Percentiles rank a stretch among this genome's conserved stretches.
Conservation (phyloP, 768 basidiomycete species). For the Hypsizygus marmoreus region DNA sequence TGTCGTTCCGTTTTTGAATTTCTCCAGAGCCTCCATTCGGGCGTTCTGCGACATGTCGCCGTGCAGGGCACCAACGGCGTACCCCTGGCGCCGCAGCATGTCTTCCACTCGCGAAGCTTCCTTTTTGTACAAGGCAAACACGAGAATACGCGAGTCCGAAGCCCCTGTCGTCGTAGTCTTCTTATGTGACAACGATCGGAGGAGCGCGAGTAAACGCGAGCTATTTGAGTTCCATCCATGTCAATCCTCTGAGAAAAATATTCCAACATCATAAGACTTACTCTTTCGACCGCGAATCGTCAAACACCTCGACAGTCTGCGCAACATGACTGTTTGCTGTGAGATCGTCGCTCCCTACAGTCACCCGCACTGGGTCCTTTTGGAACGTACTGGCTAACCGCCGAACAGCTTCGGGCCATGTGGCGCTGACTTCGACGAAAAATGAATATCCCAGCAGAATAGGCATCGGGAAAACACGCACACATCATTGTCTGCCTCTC, state of each 20-base stretch:
- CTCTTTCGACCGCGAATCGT: conserved; percentile 86
- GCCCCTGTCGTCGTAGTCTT: conserved; percentile 54
- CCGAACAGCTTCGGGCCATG: conserved; percentile 96
- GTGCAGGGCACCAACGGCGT: conserved; percentile 80
- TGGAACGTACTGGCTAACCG: conserved; percentile 88
- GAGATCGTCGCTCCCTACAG: conserved; percentile 93
- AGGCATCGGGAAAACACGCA: conserved; percentile 41
- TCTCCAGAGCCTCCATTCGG: conserved; percentile 82
- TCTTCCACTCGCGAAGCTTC: conserved; percentile 90
- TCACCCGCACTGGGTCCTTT: conserved; percentile 81
- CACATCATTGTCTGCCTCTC: conserved; percentile 94
- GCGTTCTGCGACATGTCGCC: conserved; percentile 89
- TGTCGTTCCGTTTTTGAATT: conserved; percentile 80
- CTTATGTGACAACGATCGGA: conserved; percentile 59
- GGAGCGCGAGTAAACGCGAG: conserved; percentile 57
- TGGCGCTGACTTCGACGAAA: conserved; percentile 80
- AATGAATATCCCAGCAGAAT: conserved; percentile 3
- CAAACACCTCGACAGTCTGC: conserved; percentile 91
- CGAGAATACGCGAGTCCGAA: conserved; percentile 71
- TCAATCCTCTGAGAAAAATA: neutral
- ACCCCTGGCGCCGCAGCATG: conserved; percentile 72
- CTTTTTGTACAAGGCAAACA: conserved; percentile 98
- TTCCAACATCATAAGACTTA: conserved; percentile 40
- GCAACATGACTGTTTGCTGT: conserved; percentile 94
- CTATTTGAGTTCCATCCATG: conserved; percentile 33